Evolutionary conservation across 176 grass and related monocot species (phyloP).

Genomic region (Phoenix dactylifera): DNA sequence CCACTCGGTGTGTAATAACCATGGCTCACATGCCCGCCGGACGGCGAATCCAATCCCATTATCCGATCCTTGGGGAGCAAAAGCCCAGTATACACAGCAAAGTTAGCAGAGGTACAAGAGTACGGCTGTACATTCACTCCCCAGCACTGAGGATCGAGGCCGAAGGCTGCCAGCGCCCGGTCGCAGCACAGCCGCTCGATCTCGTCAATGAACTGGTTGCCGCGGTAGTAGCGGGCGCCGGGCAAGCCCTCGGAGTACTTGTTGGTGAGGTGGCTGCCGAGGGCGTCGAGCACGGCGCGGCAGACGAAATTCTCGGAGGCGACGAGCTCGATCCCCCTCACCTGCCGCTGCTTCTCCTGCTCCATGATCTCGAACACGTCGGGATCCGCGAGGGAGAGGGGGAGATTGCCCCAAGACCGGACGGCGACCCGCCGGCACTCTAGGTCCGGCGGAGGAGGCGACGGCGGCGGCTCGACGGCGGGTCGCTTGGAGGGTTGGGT

Average conservation of each 20-base stretch:
- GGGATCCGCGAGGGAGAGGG: conserved; percentile 63
- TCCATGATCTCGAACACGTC: conserved; percentile 78
- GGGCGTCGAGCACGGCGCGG: conserved; percentile 83
- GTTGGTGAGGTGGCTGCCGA: conserved; percentile 98
- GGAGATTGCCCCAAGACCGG: conserved; percentile 65
- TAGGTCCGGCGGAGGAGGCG: conserved; percentile 9
- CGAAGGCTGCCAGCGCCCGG: conserved; percentile 58
- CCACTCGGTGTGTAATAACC: conserved; percentile 80
- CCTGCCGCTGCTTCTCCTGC: conserved; percentile 71
- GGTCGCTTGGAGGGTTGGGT: conserved; percentile 36
- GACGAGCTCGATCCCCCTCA: conserved; percentile 84
- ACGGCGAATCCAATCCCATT: conserved; percentile 91
- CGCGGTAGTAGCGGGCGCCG: conserved; percentile 69
- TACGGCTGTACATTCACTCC: conserved; percentile 92
- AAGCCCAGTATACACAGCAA: conserved; percentile 81
- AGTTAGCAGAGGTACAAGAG: conserved; percentile 90
- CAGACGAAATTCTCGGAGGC: conserved; percentile 97
- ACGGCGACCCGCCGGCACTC: conserved; percentile 52
- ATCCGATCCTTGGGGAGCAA: conserved; percentile 83
- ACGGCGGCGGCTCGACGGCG: conserved; percentile 2
- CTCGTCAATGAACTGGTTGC: conserved; percentile 85
- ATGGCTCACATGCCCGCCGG: conserved; percentile 93
- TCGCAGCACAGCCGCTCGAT: conserved; percentile 76
- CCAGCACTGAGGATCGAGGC: conserved; percentile 63
- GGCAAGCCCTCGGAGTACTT: conserved; percentile 92